Base-by-base conservation (phyloP, 208 protist species). In the Leishmania aethiopica region DNA sequence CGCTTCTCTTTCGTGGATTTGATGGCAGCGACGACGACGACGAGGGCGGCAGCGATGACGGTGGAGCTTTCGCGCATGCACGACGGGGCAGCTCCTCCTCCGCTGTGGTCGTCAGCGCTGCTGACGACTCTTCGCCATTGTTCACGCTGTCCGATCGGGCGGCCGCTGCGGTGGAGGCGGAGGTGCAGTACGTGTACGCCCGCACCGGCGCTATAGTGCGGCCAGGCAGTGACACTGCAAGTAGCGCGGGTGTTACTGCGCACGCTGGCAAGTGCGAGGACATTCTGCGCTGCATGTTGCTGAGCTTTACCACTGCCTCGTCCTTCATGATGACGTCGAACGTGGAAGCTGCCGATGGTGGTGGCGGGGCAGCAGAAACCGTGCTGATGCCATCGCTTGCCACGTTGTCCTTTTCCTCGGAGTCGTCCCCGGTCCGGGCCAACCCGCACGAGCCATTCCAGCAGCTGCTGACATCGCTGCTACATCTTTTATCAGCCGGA, bases 1-100 rank as follows among this genome's bases (percentile, higher is more conserved):
- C 93, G 4, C 83, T 97, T 37, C 83, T 78, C 25, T 96, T 97
- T 78, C 81, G 85, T 42, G 90, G 89, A 2, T 95, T 96, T 80
- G 88, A 81, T 51, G 76, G 89, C 78, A 84, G 89, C 76, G 83
- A 86, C 80, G 86, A 92, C 28, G 84, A 85, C 49, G 69, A 51
- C 15, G n/a, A 55, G 17, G 51, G 25, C 51, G 32, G 37, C 71
- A 37, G 53, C 76, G 37, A 17, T 79, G 69, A n/a, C 71, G 40
- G 73, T 76, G 40, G 69, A 7, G 59, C 32, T 71, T 25, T 10
- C 51, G 17, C 47, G 72, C 35, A 62, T 60, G 49, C 13, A 42
- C 3, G 42, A 67, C 75, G 55, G 70, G 25, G 45, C 10, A 8
- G 28, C 0, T 35, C 3, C 28, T 37, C 40, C 15, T 32, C 70